phyloP scores from a whole-genome alignment of 768 basidiomycete genomes.

The Baorangia bicolor region DNA sequence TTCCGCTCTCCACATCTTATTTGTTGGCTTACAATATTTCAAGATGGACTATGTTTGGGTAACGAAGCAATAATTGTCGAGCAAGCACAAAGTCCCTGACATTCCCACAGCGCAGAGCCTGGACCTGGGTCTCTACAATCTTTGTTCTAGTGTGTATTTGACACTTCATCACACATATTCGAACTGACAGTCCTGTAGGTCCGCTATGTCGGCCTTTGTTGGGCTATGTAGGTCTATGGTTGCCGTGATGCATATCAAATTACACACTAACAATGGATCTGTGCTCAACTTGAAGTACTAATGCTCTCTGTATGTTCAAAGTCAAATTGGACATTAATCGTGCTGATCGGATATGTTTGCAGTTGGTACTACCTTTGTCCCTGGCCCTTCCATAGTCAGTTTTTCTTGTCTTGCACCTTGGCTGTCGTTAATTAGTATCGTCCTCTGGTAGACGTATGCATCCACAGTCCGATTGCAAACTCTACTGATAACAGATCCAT shows the following conservation, averaged over 20 bases:
- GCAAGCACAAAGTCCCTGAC: neutral
- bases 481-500: neutral
- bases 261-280: neutral
- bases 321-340: neutral
- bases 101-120: neutral
- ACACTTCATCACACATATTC: neutral
- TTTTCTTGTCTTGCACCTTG: neutral
- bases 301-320: neutral
- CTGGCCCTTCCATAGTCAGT: neutral
- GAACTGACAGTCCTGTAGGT: too few species aligned
- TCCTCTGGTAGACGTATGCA: neutral
- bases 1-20: neutral
- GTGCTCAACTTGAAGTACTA: neutral
- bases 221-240: neutral
- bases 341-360: neutral
- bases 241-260: too few species aligned
- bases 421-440: neutral
- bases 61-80: neutral
- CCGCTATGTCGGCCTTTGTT: neutral
- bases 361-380: neutral
- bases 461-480: neutral
- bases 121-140: neutral
- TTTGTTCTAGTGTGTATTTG: neutral
- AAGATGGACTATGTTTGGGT: conserved; percentile 5
- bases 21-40: neutral